These are phyloP conservation scores for Crepidotus variabilis DNA, from an alignment of 768 basidiomycete species.

Conservation along the genomic window DNA sequence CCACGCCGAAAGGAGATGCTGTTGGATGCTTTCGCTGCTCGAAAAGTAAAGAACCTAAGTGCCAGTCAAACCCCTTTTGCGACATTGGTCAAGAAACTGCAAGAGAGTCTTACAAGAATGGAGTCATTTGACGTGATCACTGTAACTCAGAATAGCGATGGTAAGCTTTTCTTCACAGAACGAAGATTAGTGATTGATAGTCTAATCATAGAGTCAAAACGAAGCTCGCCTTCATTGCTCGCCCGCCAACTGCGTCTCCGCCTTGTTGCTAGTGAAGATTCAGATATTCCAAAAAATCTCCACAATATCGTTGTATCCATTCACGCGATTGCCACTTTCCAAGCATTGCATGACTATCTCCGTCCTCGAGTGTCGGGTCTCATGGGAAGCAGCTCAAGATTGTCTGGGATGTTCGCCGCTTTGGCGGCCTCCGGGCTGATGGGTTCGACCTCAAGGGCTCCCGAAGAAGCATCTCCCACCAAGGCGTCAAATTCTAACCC, in stretches of 20 bases:
- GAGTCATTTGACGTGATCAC: conserved; percentile 95
- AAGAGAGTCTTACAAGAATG: conserved; percentile 93
- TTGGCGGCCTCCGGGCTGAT: conserved; percentile 74
- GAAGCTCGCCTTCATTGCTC: conserved; percentile 87
- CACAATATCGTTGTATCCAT: conserved; percentile 96
- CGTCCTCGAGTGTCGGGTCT: conserved; percentile 84
- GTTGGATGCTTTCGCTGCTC: conserved; percentile 69
- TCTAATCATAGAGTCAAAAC: conserved; percentile 67
- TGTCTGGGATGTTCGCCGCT: conserved; percentile 90
- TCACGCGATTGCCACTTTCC: conserved; percentile 97
- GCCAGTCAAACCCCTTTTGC: conserved; percentile 58
- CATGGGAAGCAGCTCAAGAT: conserved; percentile 55
- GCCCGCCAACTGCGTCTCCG: conserved; percentile 89
- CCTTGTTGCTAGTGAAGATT: conserved; percentile 84
- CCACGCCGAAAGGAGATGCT: conserved; percentile 72
- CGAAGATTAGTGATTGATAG: background rate
- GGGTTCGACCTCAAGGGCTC: conserved; percentile 33
- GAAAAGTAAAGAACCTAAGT: conserved; percentile 39
- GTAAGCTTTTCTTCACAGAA: conserved; percentile 35
- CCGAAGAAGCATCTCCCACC: conserved; percentile 30
- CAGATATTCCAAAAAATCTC: conserved; percentile 81
- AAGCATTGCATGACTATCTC: conserved; percentile 94
- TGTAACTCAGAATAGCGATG: conserved; percentile 77
- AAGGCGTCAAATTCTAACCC: conserved; percentile 21
- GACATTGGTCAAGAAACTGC: conserved; percentile 89